A percentile compares a stretch with the other conserved stretches of the same genome.
Conservation (phyloP, 345 rosid species). For the Eucalyptus marginata region DNA sequence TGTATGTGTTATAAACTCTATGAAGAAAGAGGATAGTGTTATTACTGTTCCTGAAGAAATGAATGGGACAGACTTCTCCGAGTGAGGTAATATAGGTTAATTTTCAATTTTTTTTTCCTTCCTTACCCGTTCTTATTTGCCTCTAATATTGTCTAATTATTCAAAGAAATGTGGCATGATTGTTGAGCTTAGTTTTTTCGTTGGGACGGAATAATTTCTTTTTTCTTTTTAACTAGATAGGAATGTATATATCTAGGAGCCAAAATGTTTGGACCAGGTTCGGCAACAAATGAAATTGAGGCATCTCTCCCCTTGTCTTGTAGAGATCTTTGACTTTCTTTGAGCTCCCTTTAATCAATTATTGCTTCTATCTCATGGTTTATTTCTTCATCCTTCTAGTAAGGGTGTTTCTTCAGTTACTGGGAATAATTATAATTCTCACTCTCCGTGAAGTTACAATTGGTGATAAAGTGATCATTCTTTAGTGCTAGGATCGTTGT, state of each 20-base stretch:
- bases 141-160: not conserved
- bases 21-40: conserved; percentile 53
- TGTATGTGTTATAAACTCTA: conserved; percentile 34
- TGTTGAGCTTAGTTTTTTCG: not conserved
- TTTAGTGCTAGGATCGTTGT: not conserved
- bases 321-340: not conserved
- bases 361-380: not conserved
- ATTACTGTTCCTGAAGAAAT: conserved; percentile 47
- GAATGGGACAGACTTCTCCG: conserved; percentile 98
- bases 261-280: not conserved
- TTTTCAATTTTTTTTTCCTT: not conserved
- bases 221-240: not conserved
- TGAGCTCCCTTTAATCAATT: not conserved
- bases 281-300: not conserved
- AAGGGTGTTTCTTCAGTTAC: not conserved
- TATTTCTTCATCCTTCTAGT: not conserved
- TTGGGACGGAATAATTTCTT: not conserved
- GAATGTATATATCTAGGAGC: not conserved
- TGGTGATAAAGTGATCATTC: not conserved
- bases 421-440: not conserved
- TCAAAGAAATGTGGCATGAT: not conserved
- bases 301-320: not conserved
- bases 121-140: not conserved
- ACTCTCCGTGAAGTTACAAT: not conserved
- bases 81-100: conserved; percentile 37